Evolutionary conservation across 1,139 yeast species (phyloP), one percentile per base, ranked within the genome.

Genomic region (Taphrina confusa): DNA sequence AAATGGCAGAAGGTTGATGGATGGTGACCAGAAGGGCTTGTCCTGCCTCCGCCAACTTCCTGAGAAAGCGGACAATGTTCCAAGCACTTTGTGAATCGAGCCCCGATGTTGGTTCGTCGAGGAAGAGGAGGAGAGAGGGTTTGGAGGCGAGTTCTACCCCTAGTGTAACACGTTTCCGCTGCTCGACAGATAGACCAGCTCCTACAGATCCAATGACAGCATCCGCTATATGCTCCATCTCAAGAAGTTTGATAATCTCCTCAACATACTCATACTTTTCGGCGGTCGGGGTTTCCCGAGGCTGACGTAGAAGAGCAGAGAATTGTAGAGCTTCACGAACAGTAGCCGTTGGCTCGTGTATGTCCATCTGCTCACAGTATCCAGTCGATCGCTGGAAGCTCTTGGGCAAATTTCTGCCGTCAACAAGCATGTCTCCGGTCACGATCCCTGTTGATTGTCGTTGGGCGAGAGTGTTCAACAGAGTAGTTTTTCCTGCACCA

Each of bases 101-200:
- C 0, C 96, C 96, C 0, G 95, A 86, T 0, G 96, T 88, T 1
- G 96, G 96, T 67, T 89, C 96, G 72, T 89, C 96, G 42, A 88
- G 73, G 34, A 63, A 62, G 60, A 87, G 78, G 51, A 88, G 72
- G 31, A 88, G 78, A 64, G 83, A 83, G 0, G 95, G 94, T 59
- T 82, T 81, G 60, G 84, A 83, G 39, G 87, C 74, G 42, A 88
- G 74, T 69, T 88, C 95, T 49, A 85, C 80, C 1, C 92, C 92
- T 70, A 88, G 87, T 0, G 92, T 83, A 1, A 88, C 87, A 65
- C 96, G 78, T 68, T 95, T 75, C 67, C 85, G 86, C 68, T 88
- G 95, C 61, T 95, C 96, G 11, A 96, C 96, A 30, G 92, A 84
- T 5, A 88, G 80, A 2, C 95, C 96, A 4, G 82, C 77, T 40